A percentile compares a stretch with the other conserved stretches of the same genome.
Evolutionary conservation across 2,329 filamentous ascomycete species (phyloP).

Genomic region (Venturia pyrina): DNA sequence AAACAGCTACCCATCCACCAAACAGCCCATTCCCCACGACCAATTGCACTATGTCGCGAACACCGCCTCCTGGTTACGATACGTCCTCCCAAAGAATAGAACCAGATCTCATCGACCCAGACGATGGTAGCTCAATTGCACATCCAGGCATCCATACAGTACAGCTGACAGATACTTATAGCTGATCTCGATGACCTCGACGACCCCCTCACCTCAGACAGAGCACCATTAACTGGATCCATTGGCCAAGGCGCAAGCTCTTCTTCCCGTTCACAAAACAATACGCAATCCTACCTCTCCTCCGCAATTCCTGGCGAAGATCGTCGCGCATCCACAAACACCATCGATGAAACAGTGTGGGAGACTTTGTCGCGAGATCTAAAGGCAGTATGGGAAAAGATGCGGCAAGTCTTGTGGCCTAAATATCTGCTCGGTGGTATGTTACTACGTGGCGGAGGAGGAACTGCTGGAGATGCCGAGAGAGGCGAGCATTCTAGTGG

Average conservation of each 20-base stretch:
- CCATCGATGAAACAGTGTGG: constrained; percentile 96
- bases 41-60: constrained; percentile 22
- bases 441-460: constrained; percentile 44
- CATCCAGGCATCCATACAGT: not conserved
- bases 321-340: constrained; percentile 78
- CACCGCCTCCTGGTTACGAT: constrained; percentile 18
- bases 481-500: constrained; percentile 39
- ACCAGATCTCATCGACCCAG: constrained; percentile 43
- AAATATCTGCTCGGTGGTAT: constrained; percentile 76
- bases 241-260: constrained; percentile 51
- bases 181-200: constrained; percentile 89
- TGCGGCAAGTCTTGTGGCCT: constrained; percentile 93
- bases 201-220: constrained; percentile 69
- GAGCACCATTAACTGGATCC: constrained; percentile 73
- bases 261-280: constrained; percentile 34
- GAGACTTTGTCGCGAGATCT: constrained; percentile 90
- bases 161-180: constrained; percentile 23
- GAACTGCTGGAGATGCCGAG: constrained; percentile 44
- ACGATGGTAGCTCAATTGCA: constrained; percentile 32
- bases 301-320: constrained; percentile 89
- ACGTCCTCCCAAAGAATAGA: constrained; percentile 24
- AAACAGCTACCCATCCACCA: not conserved
- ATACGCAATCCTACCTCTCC: constrained; percentile 75
- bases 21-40: not conserved
- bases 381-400: constrained; percentile 91